phyloP scores from a whole-genome alignment of 2,329 filamentous ascomycete species.

The Cadophora gregata region DNA sequence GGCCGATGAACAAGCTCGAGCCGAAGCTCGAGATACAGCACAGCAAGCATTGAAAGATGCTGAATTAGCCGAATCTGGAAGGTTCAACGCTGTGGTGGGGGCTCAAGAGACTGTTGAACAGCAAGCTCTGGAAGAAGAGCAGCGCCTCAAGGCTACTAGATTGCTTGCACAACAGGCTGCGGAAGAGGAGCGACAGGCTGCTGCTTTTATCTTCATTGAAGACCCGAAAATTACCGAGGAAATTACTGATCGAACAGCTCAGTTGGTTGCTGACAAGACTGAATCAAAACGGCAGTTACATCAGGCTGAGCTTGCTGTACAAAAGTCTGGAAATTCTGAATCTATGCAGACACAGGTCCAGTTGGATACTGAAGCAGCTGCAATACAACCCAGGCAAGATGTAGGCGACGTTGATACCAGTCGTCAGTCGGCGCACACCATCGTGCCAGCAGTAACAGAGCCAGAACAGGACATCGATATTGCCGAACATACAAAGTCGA shows the following conservation, averaged over 20 bases:
- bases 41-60: neutral
- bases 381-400: neutral
- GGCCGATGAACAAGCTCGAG: neutral
- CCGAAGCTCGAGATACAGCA: neutral
- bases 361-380: constrained; percentile 4
- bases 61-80: constrained; percentile 1
- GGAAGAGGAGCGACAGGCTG: neutral
- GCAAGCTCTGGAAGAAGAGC: constrained; percentile 5
- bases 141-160: neutral
- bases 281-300: neutral
- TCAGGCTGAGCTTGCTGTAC: neutral
- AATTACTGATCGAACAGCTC: neutral
- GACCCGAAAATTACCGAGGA: neutral
- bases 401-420: neutral
- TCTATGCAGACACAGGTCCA: neutral
- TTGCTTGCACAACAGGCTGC: constrained; percentile 14
- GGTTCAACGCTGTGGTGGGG: neutral
- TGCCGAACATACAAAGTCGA: neutral
- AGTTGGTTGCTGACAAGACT: neutral
- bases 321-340: constrained; percentile 6
- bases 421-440: neutral
- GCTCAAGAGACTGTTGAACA: constrained; percentile 9
- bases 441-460: neutral
- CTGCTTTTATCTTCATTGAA: neutral
- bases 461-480: neutral